Evolutionary conservation across 1,284 basidiomycete genomes (phyloP), one percentile per base, ranked within the genome.

Genomic region (Tilletia walkeri): DNA sequence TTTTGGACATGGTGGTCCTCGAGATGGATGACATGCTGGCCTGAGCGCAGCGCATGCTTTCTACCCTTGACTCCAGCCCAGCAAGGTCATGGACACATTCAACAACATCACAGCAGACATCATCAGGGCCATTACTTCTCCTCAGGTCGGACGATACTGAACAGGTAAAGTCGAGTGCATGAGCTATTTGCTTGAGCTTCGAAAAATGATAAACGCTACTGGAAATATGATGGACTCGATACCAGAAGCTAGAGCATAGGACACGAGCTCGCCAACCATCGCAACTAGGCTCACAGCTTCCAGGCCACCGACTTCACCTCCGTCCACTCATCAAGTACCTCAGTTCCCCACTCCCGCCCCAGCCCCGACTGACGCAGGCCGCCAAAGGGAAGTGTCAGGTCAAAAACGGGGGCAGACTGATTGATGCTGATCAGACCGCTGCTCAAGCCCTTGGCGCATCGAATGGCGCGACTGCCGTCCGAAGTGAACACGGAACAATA

Each of bases 281-380:
- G 24, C 24, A 30, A 49, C n/a, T 49, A 49, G 7, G n/a, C 6
- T 30, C 20, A 56, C 16, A 65, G 38, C 39, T 94, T 93, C 89
- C 91, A 92, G 79, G 93, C 92, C 16, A 94, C 87, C 24, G 90
- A 90, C 86, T 95, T 95, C 81, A 93, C 88, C 67, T 91, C 92
- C 0, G 89, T 91, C 81, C 95, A 92, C 75, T 89, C 89, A 20
- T 93, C 91, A 68, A 95, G 86, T 16, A 92, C 94, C 77, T 93
- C 90, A 80, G 89, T 91, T 30, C 94, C 94, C 67, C 96, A 88
- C 84, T 97, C 94, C 69, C 94, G 88, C 47, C 90, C 90, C 70
- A 90, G 88, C 20, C 90, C 90, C 71, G 88, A 89, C 80, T 89
- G 90, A 85, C 94, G 95, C 87, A 93, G 95, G 16, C 95, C 94